Evolutionary conservation across 345 rosid genomes (phyloP), one percentile per base, ranked within the genome.

Genomic region (Excoecaria agallocha): DNA sequence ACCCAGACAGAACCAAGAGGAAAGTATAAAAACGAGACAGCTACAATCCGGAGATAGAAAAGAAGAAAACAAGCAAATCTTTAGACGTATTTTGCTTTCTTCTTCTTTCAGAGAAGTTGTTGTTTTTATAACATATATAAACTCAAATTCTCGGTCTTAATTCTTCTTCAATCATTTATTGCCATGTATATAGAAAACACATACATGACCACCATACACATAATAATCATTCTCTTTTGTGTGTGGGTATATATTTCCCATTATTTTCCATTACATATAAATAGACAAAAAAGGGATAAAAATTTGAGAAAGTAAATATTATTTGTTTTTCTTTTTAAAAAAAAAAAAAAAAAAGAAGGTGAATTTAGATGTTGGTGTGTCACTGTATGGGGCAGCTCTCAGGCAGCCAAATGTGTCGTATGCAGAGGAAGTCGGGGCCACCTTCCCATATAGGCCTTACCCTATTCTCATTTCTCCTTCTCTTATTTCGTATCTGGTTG

Each of bases 381-480:
- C 30, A 30, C 30, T 30, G 30, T 30, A 30, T 30, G 2, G 30
- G 30, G 30, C 30, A 71, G 71, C 56, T 48, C 74, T 79, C 46
- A 66, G 75, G 68, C 86, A 81, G 86, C 72, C 83, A 76, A 76
- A 76, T 76, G 84, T 80, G 90, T 87, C 90, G 80, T 86, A 83
- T 85, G 81, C 86, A 87, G 78, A 80, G 80, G 64, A 66, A 85
- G 79, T 52, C 45, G 86, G 80, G 78, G 80, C 70, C 74, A 71
- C 66, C 75, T 17, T 12, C 19, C 60, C 43, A 5, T 61, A 30
- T 59, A 62, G 48, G 66, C 46, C 46, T 62, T 62, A 22, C 49
- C 17, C 61, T 9, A 10, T 41, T 19, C 5, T 71, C 60, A 8
- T 55, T 15, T 66, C 50, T 77, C 74, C 43, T 52, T 67, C 72